Base-by-base conservation (phyloP, 257 asterid genomes). In the Ilex asprella region DNA sequence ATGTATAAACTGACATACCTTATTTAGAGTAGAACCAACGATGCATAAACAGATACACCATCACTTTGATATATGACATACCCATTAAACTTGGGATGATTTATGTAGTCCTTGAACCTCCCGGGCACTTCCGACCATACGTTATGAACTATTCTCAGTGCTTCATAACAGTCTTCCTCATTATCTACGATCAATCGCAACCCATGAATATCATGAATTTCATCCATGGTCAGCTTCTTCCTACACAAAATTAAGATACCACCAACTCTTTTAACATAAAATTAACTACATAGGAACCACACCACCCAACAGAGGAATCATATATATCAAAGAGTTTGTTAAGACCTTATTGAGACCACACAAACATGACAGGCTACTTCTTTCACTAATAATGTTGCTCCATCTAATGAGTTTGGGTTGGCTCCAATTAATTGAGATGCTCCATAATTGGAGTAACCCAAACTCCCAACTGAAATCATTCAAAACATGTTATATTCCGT, bases 171-270 rank as follows among this genome's bases (percentile, higher is more conserved):
- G 64, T 92, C 99, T 58, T 89, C 93, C 73, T 89, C 78, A 8
- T 79, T 83, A 55, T 92, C 97, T 56, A 92, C 96, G 43, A 92
- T 89, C 82, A 92, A 65, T 68, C 99, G 78, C 53, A 92, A 63
- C 63, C 99, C 99, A 69, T 86, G 94, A 67, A 92, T 86, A 69
- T 92, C 99, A 58, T 92, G 96, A 52, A 92, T 84, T 62, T 85
- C 96, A 75, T 89, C 91, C 88, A 89, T 82, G 72, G 67, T 76
- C 70, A 92, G 85, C 78, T 87, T 89, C 79, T 89, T 92, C 85
- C 98, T 91, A 69, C 68, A 79, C 55, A 60, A 67, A 35, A 3
- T 35, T 35, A 0, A 35, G 8, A 35, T 35, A 35, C 8, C 41
- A 4, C 5, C 41, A 3, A 4, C 5, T 35, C 41, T 35, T 35